Conservation (phyloP, 805 yeast species). For the Tetrapisispora pingtungensis region DNA sequence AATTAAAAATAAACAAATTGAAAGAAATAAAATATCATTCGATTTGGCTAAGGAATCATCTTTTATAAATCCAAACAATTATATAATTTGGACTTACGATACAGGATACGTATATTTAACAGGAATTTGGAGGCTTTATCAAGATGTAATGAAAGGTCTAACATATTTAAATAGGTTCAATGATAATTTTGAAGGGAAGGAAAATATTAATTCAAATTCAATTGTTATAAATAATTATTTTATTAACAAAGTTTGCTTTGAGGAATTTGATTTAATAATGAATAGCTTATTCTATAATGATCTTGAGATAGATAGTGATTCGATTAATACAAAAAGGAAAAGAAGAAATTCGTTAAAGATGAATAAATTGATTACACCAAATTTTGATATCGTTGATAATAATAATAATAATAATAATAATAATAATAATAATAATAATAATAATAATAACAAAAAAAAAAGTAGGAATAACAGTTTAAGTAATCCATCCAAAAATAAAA, state of each 20-base stretch:
- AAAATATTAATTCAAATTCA: not conserved
- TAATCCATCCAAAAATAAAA: no score
- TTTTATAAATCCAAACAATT: constrained; percentile 37
- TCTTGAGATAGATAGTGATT: not conserved
- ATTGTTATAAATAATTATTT: not conserved
- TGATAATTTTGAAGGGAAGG: not conserved
- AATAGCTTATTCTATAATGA: constrained; percentile 3
- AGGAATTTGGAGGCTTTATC: constrained; percentile 65
- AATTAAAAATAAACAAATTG: constrained; percentile 27
- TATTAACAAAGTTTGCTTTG: not conserved
- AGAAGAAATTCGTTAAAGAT: not conserved
- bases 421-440: no score
- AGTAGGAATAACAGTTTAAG: no score
- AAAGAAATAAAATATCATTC: constrained; percentile 11
- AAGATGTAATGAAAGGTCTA: constrained; percentile 28
- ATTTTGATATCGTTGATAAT: not conserved
- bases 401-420: no score
- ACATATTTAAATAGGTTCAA: constrained; percentile 3
- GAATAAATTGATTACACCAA: not conserved
- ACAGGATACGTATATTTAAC: constrained; percentile 83
- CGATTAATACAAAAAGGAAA: not conserved
- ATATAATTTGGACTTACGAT: constrained; percentile 78
- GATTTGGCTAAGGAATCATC: constrained; percentile 7
- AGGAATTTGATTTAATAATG: constrained; percentile 3
- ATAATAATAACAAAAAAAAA: no score